phyloP scores from a whole-genome alignment of 257 asterid species.

The Anisodus acutangulus region DNA sequence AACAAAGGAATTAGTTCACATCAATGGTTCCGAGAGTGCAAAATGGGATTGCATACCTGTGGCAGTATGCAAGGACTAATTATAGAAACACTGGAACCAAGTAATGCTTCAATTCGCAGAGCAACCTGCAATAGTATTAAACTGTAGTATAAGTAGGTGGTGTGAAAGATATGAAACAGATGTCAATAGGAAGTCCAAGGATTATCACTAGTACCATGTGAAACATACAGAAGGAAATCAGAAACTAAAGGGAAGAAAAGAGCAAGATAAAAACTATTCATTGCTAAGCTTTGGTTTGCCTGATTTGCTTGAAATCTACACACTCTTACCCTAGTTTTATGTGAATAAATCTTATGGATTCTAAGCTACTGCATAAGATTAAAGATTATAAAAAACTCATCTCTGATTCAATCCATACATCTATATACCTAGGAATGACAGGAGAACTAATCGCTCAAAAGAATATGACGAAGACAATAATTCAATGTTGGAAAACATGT shows the following conservation, averaged over 20 bases:
- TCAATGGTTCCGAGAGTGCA: not conserved
- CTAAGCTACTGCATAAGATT: not conserved
- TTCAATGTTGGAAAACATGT: not conserved
- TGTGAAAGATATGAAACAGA: not conserved
- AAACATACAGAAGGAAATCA: slow-evolving; percentile 3
- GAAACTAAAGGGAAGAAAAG: not conserved
- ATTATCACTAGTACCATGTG: not conserved
- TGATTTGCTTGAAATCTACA: not conserved
- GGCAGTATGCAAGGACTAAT: slow-evolving; percentile 63
- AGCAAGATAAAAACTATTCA: not conserved
- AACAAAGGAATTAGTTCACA: slow-evolving; percentile 7
- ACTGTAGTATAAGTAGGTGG: slow-evolving; percentile 26
- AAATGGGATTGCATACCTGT: slow-evolving; percentile 46
- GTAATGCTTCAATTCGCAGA: slow-evolving; percentile 63
- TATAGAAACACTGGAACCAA: slow-evolving; percentile 59
- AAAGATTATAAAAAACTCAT: not conserved
- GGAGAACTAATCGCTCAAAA: not conserved
- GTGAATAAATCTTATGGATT: not conserved
- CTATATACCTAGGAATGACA: slow-evolving; percentile 6
- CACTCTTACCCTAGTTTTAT: slow-evolving; percentile 14
- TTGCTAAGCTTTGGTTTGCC: not conserved
- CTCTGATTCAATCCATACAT: not conserved
- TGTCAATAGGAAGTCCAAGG: slow-evolving; percentile 2
- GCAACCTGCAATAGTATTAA: slow-evolving; percentile 57
- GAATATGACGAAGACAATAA: not conserved